Conservation (phyloP, 2,329 filamentous ascomycete genomes). For the Paracorniculantispora psalliotae region DNA sequence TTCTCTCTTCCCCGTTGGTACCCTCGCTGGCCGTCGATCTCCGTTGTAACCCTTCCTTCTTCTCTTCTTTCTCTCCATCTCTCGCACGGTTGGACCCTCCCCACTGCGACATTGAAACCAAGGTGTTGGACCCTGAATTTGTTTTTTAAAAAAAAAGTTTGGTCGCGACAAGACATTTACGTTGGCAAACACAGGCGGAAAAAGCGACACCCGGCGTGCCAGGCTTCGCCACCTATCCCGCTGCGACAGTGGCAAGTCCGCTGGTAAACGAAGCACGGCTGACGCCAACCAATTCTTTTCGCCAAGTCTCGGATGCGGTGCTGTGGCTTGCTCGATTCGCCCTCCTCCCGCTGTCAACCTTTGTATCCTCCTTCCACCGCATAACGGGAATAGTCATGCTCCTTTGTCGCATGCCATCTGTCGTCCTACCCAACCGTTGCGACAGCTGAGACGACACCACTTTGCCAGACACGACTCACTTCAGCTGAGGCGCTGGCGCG, state of each 20-base stretch:
- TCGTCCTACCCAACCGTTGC: too few relatives aligned
- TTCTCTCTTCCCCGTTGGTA: not conserved
- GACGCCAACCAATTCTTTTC: not conserved
- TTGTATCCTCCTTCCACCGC: not conserved
- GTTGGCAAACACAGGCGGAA: not conserved
- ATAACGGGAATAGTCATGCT: not conserved
- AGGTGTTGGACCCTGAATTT: not conserved
- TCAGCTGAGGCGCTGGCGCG: not conserved
- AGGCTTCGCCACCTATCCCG: not conserved
- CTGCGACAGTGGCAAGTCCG: conserved; percentile 3
- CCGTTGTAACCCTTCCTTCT: conserved; percentile 2
- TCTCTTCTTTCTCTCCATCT: not conserved
- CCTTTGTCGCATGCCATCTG: not conserved
- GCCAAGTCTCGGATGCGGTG: not conserved
- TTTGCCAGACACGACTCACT: not conserved
- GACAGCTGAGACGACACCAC: not conserved
- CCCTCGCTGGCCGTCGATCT: not conserved
- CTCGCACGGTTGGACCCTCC: too few relatives aligned
- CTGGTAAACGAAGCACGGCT: conserved; percentile 4
- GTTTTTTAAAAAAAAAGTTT: not conserved
- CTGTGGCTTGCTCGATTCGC: not conserved
- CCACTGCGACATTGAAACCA: conserved; percentile 1
- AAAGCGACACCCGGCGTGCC: not conserved
- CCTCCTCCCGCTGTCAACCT: too few relatives aligned
- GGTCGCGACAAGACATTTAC: not conserved